phyloP scores from a whole-genome alignment of 352 stramenopile genomes.

The Paralagenidium karlingii region DNA sequence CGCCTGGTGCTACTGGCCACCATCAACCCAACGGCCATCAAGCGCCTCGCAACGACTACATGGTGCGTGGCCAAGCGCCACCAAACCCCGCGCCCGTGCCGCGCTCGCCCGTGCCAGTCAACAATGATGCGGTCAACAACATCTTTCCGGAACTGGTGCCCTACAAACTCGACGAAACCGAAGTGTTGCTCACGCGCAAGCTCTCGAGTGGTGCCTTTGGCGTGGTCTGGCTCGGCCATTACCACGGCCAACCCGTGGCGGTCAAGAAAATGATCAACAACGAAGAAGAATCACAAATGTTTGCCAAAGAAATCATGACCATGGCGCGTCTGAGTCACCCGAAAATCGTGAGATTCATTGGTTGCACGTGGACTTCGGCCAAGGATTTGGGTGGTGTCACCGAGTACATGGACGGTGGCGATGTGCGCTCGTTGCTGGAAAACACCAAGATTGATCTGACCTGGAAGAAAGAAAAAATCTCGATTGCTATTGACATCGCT shows the following conservation, averaged over 20 bases:
- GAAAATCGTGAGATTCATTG: constrained; percentile 26
- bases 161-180: constrained; percentile 68
- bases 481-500: constrained; percentile 25
- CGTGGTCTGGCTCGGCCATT: constrained; percentile 24
- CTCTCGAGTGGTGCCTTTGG: constrained; percentile 66
- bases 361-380: constrained; percentile 21
- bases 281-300: constrained; percentile 24
- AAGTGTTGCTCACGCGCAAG: constrained; percentile 72
- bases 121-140: too few species aligned
- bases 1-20: too few species aligned
- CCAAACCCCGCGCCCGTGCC: too few species aligned
- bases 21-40: too few species aligned
- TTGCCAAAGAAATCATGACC: constrained; percentile 19
- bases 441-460: constrained; percentile 11
- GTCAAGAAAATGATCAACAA: constrained; percentile 12
- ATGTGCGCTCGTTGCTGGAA: constrained; percentile 21
- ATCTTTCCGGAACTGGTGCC: constrained; percentile 57
- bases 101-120: too few species aligned
- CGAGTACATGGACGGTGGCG: constrained; percentile 25
- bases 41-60: too few species aligned
- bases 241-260: constrained; percentile 6
- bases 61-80: too few species aligned
- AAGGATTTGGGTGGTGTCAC: constrained; percentile 28
- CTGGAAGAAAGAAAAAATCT: constrained; percentile 32
- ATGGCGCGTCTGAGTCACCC: constrained; percentile 16